These are phyloP conservation scores for Acanthamoeba polyphaga DNA, from an alignment of 208 protist genomes.

Conservation along the genomic window DNA sequence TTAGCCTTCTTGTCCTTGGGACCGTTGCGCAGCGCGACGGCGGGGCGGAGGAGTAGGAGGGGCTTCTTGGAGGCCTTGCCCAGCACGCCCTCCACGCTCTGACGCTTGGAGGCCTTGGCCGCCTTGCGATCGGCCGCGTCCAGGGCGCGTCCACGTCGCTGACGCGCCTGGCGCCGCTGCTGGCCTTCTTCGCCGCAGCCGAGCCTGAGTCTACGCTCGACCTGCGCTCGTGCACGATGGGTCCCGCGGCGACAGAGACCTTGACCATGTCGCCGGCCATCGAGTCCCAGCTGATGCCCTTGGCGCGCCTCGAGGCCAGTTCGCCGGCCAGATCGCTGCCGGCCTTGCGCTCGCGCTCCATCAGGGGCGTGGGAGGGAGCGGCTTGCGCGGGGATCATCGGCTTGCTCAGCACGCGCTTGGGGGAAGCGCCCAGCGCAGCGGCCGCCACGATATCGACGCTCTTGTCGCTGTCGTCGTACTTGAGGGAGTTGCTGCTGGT, in stretches of 20 bases:
- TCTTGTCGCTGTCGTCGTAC: background rate
- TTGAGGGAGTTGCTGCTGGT: background rate
- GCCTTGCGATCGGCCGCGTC: background rate
- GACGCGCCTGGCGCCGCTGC: background rate
- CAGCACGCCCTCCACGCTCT: background rate
- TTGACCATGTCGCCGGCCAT: constrained; percentile 8
- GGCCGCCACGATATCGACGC: background rate
- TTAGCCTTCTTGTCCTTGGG: constrained; percentile 41
- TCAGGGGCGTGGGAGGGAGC: constrained; percentile 9
- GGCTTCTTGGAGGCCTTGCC: constrained; percentile 32
- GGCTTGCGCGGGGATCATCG: constrained; percentile 1
- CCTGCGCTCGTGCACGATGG: constrained; percentile 10
- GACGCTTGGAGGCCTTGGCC: background rate
- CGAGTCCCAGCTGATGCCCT: constrained; percentile 32
- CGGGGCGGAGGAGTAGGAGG: background rate
- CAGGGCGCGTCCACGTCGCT: background rate
- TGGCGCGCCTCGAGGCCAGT: background rate
- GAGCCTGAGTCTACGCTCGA: constrained; percentile 20
- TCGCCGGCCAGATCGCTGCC: background rate
- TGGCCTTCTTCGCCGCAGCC: background rate
- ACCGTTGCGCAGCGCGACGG: background rate
- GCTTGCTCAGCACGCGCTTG: background rate
- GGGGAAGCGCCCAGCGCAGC: background rate
- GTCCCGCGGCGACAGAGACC: background rate
- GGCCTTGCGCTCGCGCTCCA: background rate